Base-by-base conservation (phyloP, 768 basidiomycete genomes). In the Galerina sulciceps region DNA sequence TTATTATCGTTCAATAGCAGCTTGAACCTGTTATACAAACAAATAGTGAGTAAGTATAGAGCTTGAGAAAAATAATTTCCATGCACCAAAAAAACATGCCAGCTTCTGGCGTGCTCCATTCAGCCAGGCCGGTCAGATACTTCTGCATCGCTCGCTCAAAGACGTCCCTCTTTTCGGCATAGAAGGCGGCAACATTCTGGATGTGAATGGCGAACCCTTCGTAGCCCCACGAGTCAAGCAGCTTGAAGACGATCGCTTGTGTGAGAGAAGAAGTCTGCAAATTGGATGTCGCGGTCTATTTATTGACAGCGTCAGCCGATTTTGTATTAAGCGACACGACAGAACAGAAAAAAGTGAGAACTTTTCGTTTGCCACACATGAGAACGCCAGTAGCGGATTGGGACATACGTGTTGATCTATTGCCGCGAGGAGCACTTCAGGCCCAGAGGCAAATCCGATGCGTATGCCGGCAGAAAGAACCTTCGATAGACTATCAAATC, bases 401-500 rank as follows among this genome's bases (percentile, higher is more conserved):
- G 41, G 47, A 77, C 86, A 58, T 74, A 89, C 88, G 73, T 90
- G 81, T 47, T 81, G 73, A 70, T 94, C 88, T 49, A 96, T 89
- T 1, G 84, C 85, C 48, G 84, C 76, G 15, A 93, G 68, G 36
- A 97, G 75, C 10, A 78, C 71, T 46, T 79, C 80, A 15, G 95
- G 93, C 8, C 91, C 94, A 8, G 89, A 86, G 2, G 84, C 86
- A 68, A 91, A 94, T 8, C 94, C 94, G 59, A 95, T 80, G 17
- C 91, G 86, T 67, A 93, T 84, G 11, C 92, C 91, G 18, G 87
- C 81, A 15, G 87, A 88, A 18, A 88, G 79, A 42, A 96, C 78
- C 76, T 97, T 97, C 54, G 90, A 93, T 53, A 96, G 79, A 68
- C 91, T 93, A 69, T 97, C 95, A 70, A 96, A 94, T 40, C 95